Conservation (phyloP, 371 early-diverging fungal species). For the Mucor sp. region DNA sequence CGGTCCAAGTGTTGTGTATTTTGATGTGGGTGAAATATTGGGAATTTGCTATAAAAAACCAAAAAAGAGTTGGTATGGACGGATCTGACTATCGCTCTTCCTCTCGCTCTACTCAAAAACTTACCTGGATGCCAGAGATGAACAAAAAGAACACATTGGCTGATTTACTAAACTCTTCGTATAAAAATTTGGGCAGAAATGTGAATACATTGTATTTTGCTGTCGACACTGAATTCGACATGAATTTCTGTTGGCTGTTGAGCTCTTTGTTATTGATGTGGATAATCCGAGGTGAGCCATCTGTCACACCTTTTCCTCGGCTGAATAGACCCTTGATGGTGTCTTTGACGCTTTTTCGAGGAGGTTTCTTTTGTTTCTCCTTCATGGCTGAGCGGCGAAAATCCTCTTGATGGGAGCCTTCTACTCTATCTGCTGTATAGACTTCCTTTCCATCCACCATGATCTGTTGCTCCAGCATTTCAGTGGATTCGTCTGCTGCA, state of each 20-base stretch:
- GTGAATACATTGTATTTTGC: constrained; percentile 89
- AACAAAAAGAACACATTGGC: constrained; percentile 96
- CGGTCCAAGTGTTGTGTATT: constrained; percentile 92
- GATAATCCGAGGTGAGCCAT: constrained; percentile 66
- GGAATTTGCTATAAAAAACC: constrained; percentile 69
- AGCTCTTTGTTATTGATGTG: constrained; percentile 78
- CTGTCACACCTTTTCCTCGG: not conserved
- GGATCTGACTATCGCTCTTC: not conserved
- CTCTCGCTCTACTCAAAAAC: not conserved
- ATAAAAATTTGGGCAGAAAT: constrained; percentile 92
- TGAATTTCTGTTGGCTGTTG: constrained; percentile 74
- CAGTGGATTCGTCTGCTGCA: constrained; percentile 34
- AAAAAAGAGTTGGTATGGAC: not conserved
- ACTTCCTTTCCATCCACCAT: not conserved
- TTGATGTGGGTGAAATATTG: constrained; percentile 82
- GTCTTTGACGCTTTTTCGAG: constrained; percentile 1
- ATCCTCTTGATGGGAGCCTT: not conserved
- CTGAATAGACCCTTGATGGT: not conserved
- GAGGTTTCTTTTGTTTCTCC: not conserved
- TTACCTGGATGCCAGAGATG: constrained; percentile 80
- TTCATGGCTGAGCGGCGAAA: constrained; percentile 3
- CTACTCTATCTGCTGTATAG: not conserved
- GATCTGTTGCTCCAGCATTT: constrained; percentile 27
- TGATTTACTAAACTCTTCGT: constrained; percentile 93
- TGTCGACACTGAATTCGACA: constrained; percentile 83